Evolutionary conservation across 202 grass and related monocot species (phyloP).

Genomic region (Carex sylvatica): DNA sequence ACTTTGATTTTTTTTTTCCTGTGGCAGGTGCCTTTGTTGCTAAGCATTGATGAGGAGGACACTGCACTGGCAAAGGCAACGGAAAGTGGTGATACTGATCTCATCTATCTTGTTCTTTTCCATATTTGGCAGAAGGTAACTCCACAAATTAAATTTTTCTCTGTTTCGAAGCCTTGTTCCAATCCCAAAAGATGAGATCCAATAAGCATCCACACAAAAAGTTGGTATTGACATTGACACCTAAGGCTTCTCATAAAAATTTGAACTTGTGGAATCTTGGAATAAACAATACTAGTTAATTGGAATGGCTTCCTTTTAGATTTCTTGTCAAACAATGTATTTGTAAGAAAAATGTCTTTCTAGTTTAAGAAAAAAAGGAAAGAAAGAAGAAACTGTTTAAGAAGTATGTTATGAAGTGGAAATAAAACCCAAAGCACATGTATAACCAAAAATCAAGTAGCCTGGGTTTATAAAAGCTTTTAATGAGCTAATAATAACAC

Average conservation of each 20-base stretch:
- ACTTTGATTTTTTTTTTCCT: constrained; percentile 22
- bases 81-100: constrained; percentile 97
- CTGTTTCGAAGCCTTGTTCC: neutral
- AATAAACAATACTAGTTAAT: neutral
- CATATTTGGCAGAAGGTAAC: constrained; percentile 97
- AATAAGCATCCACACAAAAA: neutral
- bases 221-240: neutral
- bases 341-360: neutral
- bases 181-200: neutral
- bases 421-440: neutral
- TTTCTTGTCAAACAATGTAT: neutral
- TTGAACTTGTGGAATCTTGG: neutral
- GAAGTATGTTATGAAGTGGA: neutral
- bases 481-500: neutral
- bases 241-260: neutral
- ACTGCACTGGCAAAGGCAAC: constrained; percentile 80
- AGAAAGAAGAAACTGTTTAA: neutral
- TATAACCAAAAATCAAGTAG: neutral
- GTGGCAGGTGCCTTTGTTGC: constrained; percentile 79
- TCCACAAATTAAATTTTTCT: constrained; percentile 40
- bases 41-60: constrained; percentile 96
- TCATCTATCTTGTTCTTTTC: constrained; percentile 94
- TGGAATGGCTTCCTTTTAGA: neutral
- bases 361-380: neutral
- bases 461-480: neutral